Conservation (phyloP, 495 filamentous ascomycete species). For the Penicillium salamii region DNA sequence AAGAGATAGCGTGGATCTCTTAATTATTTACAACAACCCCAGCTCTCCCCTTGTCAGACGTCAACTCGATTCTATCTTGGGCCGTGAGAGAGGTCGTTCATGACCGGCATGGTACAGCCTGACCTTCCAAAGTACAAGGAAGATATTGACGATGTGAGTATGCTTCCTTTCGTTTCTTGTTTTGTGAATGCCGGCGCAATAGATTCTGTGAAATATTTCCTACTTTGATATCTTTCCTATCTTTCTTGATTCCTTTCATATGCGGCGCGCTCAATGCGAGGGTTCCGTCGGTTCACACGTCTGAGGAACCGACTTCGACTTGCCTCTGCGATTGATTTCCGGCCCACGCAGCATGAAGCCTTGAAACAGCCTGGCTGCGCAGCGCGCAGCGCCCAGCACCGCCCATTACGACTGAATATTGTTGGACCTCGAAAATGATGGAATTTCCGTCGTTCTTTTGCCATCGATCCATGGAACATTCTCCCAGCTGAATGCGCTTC, state of each 20-base stretch:
- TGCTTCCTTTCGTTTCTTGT: slow-evolving; percentile 9
- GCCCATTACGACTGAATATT: background rate
- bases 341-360: too few relatives aligned
- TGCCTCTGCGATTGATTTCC: too few relatives aligned
- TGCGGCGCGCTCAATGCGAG: background rate
- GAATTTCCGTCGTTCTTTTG: too few relatives aligned
- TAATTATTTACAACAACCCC: background rate
- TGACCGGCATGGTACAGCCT: slow-evolving; percentile 50
- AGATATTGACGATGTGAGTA: slow-evolving; percentile 45
- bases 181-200: slow-evolving; percentile 11
- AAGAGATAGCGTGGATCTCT: slow-evolving; percentile 12
- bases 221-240: slow-evolving; percentile 25
- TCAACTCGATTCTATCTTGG: slow-evolving; percentile 14
- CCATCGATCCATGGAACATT: too few relatives aligned
- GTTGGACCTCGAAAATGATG: background rate
- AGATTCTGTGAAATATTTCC: slow-evolving; percentile 13
- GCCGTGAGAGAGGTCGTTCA: slow-evolving; percentile 27
- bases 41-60: slow-evolving; percentile 2
- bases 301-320: too few relatives aligned
- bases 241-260: slow-evolving; percentile 13
- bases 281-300: too few relatives aligned
- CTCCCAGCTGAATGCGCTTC: too few relatives aligned
- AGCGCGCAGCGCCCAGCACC: too few relatives aligned
- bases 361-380: background rate
- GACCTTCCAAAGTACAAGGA: slow-evolving; percentile 47